A percentile compares a stretch with the other conserved stretches of the same genome.
Evolutionary conservation across 2,329 filamentous ascomycete genomes (phyloP).

Genomic region (Aspergillus nomiae): DNA sequence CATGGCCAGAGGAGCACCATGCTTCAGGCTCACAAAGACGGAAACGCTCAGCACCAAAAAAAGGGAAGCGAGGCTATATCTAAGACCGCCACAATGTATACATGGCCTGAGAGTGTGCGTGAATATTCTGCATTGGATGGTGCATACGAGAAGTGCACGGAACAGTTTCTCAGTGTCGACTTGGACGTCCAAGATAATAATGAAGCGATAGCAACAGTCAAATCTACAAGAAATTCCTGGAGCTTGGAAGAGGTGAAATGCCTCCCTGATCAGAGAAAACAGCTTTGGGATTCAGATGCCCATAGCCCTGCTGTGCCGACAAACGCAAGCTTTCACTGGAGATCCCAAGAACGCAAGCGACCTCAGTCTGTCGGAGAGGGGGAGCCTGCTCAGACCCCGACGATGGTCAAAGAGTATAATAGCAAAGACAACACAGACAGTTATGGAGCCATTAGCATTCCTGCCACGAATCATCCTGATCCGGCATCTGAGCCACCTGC

Average conservation of each 20-base stretch:
- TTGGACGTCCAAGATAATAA: slow-evolving; percentile 4
- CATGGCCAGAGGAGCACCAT: neutral
- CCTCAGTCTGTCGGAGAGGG: neutral
- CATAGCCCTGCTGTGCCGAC: neutral
- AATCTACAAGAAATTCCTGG: slow-evolving; percentile 18
- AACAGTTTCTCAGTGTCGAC: slow-evolving; percentile 18
- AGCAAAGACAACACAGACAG: no score
- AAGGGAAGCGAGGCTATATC: neutral
- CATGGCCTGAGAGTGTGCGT: slow-evolving; percentile 3
- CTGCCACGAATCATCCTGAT: neutral
- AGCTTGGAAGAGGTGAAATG: slow-evolving; percentile 27
- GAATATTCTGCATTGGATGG: neutral
- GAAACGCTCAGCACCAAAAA: no score
- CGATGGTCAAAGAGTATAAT: neutral
- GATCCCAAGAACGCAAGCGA: slow-evolving; percentile 9
- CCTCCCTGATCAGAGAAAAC: slow-evolving; percentile 20
- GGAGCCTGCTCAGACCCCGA: no score
- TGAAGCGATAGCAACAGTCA: neutral
- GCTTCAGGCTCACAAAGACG: neutral
- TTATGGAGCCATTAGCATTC: neutral
- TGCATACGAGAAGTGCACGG: neutral
- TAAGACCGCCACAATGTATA: neutral
- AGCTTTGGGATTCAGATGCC: slow-evolving; percentile 11
- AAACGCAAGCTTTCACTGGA: neutral
- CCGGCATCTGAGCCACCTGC: neutral